Conservation (phyloP, 257 asterid genomes). For the Forsythia viridissima region DNA sequence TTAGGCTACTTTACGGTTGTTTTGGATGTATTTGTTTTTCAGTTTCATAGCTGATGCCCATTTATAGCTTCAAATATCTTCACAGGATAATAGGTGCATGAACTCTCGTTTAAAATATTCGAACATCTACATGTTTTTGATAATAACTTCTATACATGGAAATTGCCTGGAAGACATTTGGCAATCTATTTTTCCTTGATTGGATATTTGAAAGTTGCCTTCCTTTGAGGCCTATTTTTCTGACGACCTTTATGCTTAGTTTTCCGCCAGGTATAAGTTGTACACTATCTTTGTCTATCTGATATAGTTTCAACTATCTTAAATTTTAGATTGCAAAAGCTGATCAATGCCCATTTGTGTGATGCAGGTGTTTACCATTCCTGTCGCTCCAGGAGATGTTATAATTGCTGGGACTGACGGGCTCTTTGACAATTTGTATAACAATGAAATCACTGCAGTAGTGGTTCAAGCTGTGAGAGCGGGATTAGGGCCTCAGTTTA, state of each 20-base stretch:
- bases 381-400: conserved; percentile 92
- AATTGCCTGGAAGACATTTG: background rate
- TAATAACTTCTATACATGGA: background rate
- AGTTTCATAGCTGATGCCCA: background rate
- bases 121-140: background rate
- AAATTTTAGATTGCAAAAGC: too few species aligned
- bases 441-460: conserved; percentile 70
- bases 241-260: background rate
- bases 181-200: background rate
- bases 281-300: background rate
- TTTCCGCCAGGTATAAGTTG: background rate
- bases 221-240: background rate
- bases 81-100: background rate
- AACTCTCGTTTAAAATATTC: background rate
- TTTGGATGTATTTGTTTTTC: background rate
- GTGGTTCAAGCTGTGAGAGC: conserved; percentile 90
- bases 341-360: conserved; percentile 1
- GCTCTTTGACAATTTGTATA: conserved; percentile 88
- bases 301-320: too few species aligned
- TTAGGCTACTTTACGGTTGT: background rate
- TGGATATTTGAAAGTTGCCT: background rate
- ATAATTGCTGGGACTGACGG: conserved; percentile 96
- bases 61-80: background rate
- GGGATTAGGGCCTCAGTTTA: conserved; percentile 80
- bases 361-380: conserved; percentile 72